Conservation (phyloP, 305 asterid genomes). For the Fraxinus sp. region DNA sequence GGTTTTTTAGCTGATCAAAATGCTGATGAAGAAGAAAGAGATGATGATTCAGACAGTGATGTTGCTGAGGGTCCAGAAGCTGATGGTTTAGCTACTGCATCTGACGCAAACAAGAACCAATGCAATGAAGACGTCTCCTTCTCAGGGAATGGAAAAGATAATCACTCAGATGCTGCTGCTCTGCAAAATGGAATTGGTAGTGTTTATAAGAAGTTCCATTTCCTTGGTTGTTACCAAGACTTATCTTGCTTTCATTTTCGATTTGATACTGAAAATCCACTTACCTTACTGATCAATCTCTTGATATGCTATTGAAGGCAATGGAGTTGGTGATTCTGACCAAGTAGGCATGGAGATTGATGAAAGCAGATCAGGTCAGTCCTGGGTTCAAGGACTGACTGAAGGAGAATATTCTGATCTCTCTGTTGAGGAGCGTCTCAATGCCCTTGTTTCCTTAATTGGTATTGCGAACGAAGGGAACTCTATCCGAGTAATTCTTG, state of each 20-base stretch:
- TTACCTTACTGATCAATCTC: conserved; percentile 19
- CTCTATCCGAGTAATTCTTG: conserved; percentile 83
- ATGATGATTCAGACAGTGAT: conserved; percentile 94
- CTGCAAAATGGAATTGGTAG: conserved; percentile 38
- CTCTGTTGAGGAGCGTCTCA: conserved; percentile 94
- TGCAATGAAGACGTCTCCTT: conserved; percentile 38
- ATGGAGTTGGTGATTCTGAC: conserved; percentile 40
- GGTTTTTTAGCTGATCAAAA: conserved; percentile 77
- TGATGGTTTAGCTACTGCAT: conserved; percentile 66
- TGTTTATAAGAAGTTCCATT: conserved; percentile 42
- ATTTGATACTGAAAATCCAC: conserved; percentile 1
- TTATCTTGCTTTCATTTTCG: conserved; percentile 7
- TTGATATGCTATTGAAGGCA: conserved; percentile 36
- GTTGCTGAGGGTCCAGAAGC: conserved; percentile 76
- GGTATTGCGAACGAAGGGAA: conserved; percentile 98
- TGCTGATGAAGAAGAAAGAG: conserved; percentile 92
- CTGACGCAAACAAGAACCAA: conserved; percentile 49
- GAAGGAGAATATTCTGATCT: conserved; percentile 97
- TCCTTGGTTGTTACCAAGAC: neutral
- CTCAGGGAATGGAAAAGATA: conserved; percentile 49
- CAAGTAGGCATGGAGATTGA: conserved; percentile 81
- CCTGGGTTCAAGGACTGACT: conserved; percentile 94
- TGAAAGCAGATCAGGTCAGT: conserved; percentile 84
- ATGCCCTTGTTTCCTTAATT: conserved; percentile 81
- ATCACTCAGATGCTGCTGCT: conserved; percentile 41